Evolutionary conservation across 441 rosid genomes (phyloP), one percentile per base, ranked within the genome.

Genomic region (Heliophila coronopifolia): DNA sequence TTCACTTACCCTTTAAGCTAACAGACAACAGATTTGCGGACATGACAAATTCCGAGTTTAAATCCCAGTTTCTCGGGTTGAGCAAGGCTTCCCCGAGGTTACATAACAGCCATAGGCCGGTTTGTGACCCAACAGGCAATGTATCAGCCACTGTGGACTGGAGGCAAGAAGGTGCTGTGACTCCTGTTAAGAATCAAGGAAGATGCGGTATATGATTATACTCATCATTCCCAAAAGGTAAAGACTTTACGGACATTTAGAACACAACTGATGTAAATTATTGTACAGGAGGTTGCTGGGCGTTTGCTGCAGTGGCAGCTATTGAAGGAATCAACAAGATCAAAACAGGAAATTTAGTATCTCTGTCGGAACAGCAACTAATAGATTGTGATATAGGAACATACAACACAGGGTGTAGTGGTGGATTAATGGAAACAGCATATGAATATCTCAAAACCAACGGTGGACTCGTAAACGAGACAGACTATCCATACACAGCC

Each of bases 261-360:
- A 39, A 18, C 38, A 31, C 28, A 28, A 39, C 23, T 39, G 25
- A 38, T 46, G 23, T 31, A 6, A 22, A 24, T 34, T 37, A 40
- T 23, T 12, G 4, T 69, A 40, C 82, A 83, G 86, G 93, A 54
- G 75, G 90, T 57, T 83, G 95, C 32, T 89, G 97, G 97, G 97
- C 95, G 9, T 89, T 89, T 36, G 72, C 95, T 10, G 84, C 93
- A 8, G 81, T 83, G 45, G 87, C 91, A 61, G 84, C 97, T 10
- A 65, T 85, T 26, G 91, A 89, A 79, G 86, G 95, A 55, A 70
- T 83, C 68, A 71, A 77, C 71, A 48, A 72, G 47, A 79, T 85
- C 43, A 76, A 74, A 48, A 81, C 81, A 26, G 83, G 83, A 49
- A 75, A 69, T 3, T 54, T 88, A 45, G 9, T 62, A 11, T 54